Evolutionary conservation across 495 filamentous ascomycete genomes (phyloP).

Genomic region (Talaromyces liani): DNA sequence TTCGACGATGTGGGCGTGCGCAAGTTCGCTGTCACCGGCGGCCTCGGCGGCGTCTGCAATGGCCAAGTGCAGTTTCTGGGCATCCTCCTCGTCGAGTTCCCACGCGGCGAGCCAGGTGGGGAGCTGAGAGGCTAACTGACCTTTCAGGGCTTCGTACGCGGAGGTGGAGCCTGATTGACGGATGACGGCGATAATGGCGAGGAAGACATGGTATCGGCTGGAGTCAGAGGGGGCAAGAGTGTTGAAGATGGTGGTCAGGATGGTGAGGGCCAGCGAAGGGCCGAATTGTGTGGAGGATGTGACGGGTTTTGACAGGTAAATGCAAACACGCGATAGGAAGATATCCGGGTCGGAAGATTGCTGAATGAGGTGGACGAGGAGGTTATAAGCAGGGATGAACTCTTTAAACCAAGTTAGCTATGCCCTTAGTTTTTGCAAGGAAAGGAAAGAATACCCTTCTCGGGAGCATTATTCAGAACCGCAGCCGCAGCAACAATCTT

Average conservation of each 20-base stretch:
- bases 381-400: slow-evolving; percentile 90
- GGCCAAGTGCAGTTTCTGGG: slow-evolving; percentile 70
- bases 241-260: slow-evolving; percentile 95
- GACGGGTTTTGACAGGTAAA: slow-evolving; percentile 79
- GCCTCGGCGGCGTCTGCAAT: slow-evolving; percentile 73
- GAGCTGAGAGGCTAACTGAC: slow-evolving; percentile 65
- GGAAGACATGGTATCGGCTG: slow-evolving; percentile 79
- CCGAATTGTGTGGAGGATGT: slow-evolving; percentile 78
- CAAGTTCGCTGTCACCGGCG: slow-evolving; percentile 64
- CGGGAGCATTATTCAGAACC: slow-evolving; percentile 70
- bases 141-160: slow-evolving; percentile 72
- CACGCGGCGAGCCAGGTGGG: slow-evolving; percentile 76
- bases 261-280: slow-evolving; percentile 72
- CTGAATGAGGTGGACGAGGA: slow-evolving; percentile 84
- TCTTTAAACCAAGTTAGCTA: slow-evolving; percentile 40
- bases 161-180: slow-evolving; percentile 56
- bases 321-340: slow-evolving; percentile 80
- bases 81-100: slow-evolving; percentile 73
- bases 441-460: slow-evolving; percentile 55
- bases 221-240: slow-evolving; percentile 68
- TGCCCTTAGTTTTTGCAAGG: neutral
- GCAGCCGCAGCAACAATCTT: slow-evolving; percentile 71
- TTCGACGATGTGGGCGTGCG: slow-evolving; percentile 76
- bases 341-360: slow-evolving; percentile 75
- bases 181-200: slow-evolving; percentile 75